Conservation (phyloP, 768 basidiomycete species). For the Dioszegia aurantiaca region DNA sequence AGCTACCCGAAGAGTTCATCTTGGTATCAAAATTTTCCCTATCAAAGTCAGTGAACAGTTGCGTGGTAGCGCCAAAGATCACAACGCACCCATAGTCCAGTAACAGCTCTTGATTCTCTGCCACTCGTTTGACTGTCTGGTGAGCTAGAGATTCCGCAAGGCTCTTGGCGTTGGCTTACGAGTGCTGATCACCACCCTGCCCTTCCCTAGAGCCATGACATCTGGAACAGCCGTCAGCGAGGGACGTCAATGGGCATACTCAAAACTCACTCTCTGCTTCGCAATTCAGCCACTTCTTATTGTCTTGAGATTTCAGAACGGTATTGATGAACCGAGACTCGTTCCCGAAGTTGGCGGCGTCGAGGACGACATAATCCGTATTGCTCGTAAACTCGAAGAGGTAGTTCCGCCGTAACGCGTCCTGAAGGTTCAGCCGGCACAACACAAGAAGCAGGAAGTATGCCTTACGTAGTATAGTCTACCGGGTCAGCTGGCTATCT, state of each 20-base stretch:
- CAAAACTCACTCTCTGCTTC: background rate
- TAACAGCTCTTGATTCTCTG: background rate
- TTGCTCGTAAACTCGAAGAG: background rate
- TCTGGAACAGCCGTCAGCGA: background rate
- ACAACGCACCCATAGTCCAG: slow-evolving; percentile 1
- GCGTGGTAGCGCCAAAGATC: background rate
- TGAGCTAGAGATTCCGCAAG: background rate
- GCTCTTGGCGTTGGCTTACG: background rate
- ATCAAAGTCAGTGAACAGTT: no score
- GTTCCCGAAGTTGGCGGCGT: background rate
- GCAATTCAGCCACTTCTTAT: background rate
- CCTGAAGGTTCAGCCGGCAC: slow-evolving; percentile 5
- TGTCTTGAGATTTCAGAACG: background rate
- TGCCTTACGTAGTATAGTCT: no score
- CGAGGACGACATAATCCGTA: background rate
- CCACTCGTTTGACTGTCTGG: background rate
- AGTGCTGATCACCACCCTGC: background rate
- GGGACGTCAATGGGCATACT: background rate
- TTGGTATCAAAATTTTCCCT: no score
- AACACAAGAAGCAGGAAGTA: background rate
- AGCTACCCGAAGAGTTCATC: no score
- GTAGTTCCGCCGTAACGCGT: background rate
- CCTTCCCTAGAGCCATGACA: background rate
- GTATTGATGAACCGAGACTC: background rate
- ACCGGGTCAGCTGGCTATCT: background rate